Percentiles rank a stretch among this genome's conserved stretches.
These are phyloP conservation scores for Aschersonia sp. DNA, from an alignment of 2,329 filamentous ascomycete species.

Conservation along the genomic window DNA sequence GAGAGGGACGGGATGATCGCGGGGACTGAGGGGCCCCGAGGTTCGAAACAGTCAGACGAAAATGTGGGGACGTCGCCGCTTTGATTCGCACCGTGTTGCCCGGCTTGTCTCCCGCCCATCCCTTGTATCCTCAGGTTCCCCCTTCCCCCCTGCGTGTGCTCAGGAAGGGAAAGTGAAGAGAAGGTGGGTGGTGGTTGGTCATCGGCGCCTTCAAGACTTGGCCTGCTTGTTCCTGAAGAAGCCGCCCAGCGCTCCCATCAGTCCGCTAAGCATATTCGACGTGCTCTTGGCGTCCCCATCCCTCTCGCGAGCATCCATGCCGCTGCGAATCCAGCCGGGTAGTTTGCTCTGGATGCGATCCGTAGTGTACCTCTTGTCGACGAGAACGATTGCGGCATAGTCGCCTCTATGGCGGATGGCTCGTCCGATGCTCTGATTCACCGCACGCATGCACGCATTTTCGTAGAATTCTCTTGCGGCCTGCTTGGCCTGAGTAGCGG, in stretches of 20 bases:
- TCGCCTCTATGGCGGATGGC: slow-evolving; percentile 81
- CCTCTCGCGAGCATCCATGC: slow-evolving; percentile 31
- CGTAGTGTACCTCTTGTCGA: slow-evolving; percentile 68
- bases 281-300: slow-evolving; percentile 30
- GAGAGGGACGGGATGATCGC: too few relatives aligned
- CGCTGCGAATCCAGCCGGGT: slow-evolving; percentile 75
- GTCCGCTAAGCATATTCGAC: slow-evolving; percentile 27
- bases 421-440: slow-evolving; percentile 91
- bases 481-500: slow-evolving; percentile 27
- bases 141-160: too few relatives aligned
- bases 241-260: slow-evolving; percentile 41
- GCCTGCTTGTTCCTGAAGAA: slow-evolving; percentile 43
- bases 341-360: slow-evolving; percentile 64
- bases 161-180: too few relatives aligned
- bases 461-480: slow-evolving; percentile 73
- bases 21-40: too few relatives aligned
- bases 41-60: too few relatives aligned
- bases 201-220: not conserved
- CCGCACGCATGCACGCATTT: slow-evolving; percentile 89
- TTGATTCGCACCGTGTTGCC: too few relatives aligned
- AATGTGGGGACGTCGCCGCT: too few relatives aligned
- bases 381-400: slow-evolving; percentile 78
- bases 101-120: too few relatives aligned
- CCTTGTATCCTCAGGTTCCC: too few relatives aligned
- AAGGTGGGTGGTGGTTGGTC: not conserved